Percentiles rank a stretch among this genome's conserved stretches.
Evolutionary conservation across 352 stramenopile genomes (phyloP).

Genomic region (Thraustochytrium striatum): DNA sequence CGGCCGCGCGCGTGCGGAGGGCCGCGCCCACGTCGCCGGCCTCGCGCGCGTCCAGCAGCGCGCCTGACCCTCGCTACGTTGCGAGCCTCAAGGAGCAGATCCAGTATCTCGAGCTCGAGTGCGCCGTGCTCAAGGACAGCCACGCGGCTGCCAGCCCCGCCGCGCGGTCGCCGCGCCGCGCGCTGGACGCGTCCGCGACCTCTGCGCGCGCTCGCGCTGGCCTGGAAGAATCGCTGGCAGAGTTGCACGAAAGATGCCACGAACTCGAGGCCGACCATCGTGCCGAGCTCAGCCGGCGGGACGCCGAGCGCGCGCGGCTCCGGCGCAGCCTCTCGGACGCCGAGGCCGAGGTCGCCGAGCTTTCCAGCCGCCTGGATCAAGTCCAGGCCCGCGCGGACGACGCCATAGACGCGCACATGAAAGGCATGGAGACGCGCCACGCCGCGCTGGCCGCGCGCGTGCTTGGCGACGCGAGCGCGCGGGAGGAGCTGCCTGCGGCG

Average conservation of each 20-base stretch:
- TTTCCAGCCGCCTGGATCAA: background rate
- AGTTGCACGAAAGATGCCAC: slow-evolving; percentile 5
- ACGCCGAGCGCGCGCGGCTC: background rate
- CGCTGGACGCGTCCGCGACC: background rate
- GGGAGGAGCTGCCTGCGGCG: background rate
- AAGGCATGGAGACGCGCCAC: background rate
- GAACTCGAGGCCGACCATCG: slow-evolving; percentile 33
- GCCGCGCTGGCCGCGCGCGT: background rate
- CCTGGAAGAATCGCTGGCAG: slow-evolving; percentile 11
- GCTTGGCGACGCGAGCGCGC: background rate
- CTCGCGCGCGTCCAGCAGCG: too few relatives aligned
- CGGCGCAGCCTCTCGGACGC: background rate
- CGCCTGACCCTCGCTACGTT: background rate
- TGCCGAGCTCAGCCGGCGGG: background rate
- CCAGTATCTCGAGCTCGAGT: slow-evolving; percentile 38
- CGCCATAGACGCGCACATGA: background rate
- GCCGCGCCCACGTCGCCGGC: too few relatives aligned
- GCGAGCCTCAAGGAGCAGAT: slow-evolving; percentile 18
- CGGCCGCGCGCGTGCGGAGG: too few relatives aligned
- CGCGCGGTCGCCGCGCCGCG: background rate
- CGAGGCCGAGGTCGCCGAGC: background rate
- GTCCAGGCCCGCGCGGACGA: slow-evolving; percentile 22
- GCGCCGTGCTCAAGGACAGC: slow-evolving; percentile 6
- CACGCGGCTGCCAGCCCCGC: background rate
- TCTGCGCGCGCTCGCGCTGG: too few relatives aligned